A percentile compares a stretch with the other conserved stretches of the same genome.
Evolutionary conservation across 208 protist species (phyloP).

Genomic region (Acanthamoeba castellanii): DNA sequence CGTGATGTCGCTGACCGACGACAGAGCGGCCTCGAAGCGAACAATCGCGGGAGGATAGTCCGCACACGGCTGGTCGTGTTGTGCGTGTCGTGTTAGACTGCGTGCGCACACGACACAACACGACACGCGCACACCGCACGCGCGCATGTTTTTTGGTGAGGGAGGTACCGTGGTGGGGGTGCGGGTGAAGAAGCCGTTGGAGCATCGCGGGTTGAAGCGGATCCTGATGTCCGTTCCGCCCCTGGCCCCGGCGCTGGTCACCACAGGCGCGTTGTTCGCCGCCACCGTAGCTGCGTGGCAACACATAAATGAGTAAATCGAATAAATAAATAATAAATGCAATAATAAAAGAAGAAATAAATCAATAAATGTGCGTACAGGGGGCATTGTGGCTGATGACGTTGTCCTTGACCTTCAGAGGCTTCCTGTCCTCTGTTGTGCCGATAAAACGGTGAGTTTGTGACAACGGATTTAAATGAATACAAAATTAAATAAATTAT

Average conservation of each 20-base stretch:
- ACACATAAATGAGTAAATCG: not conserved
- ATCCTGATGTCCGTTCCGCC: not conserved
- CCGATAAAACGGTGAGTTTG: not conserved
- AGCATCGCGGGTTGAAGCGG: not conserved
- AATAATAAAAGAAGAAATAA: not conserved
- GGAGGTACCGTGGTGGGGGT: not conserved
- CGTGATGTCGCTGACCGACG: slow-evolving; percentile 40
- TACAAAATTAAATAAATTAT: not conserved
- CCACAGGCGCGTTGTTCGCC: slow-evolving; percentile 5
- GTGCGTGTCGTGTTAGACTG: not conserved
- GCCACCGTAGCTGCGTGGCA: not conserved
- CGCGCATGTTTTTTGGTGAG: not conserved
- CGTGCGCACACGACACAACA: not conserved
- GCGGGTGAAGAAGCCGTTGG: slow-evolving; percentile 9
- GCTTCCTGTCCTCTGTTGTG: too few relatives aligned
- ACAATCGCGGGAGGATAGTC: slow-evolving; percentile 21
- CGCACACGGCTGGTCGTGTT: not conserved
- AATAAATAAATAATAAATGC: not conserved
- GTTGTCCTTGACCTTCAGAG: too few relatives aligned
- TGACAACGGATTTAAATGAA: too few relatives aligned
- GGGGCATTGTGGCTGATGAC: too few relatives aligned
- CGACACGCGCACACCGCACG: not conserved
- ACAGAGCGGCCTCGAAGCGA: not conserved
- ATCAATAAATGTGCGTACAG: not conserved
- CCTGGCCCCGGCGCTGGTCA: not conserved